Conservation (phyloP, 805 yeast species). For the Wickerhamiella alocasiicola region DNA sequence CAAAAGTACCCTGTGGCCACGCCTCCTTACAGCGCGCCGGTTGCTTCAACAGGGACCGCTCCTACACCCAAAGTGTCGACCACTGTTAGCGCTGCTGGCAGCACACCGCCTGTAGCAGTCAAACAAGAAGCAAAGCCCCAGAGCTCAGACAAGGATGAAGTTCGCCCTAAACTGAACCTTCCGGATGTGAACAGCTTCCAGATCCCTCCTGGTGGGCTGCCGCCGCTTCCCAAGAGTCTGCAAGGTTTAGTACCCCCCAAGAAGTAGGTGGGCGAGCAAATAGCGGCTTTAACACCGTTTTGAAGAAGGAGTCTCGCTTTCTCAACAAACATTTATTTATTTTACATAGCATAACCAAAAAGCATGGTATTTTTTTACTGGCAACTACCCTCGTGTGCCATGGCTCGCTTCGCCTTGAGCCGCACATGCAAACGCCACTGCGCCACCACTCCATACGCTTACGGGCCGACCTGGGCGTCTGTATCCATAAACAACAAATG, state of each 20-base stretch:
- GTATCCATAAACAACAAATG: too few species aligned
- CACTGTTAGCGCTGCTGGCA: neutral
- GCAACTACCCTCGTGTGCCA: too few species aligned
- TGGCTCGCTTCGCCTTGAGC: too few species aligned
- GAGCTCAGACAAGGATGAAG: neutral
- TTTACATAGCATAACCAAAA: too few species aligned
- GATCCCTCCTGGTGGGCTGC: slow-evolving; percentile 14
- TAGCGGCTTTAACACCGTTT: too few species aligned
- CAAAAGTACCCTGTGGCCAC: slow-evolving; percentile 5
- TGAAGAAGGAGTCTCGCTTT: too few species aligned
- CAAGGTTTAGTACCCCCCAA: slow-evolving; percentile 6
- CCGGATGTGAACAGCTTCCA: slow-evolving; percentile 13
- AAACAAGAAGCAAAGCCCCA: neutral
- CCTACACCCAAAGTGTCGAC: neutral
- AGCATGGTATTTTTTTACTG: too few species aligned
- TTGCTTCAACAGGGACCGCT: neutral
- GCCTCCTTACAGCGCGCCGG: neutral
- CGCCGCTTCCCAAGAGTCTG: slow-evolving; percentile 17
- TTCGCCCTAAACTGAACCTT: slow-evolving; percentile 11
- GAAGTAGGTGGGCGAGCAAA: too few species aligned
- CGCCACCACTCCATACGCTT: too few species aligned
- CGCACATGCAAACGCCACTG: too few species aligned
- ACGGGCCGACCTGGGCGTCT: too few species aligned
- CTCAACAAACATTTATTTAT: neutral
- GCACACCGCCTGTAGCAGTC: neutral